phyloP scores from a whole-genome alignment of 2,329 filamentous ascomycete species.

The Mycocentrospora acerina region DNA sequence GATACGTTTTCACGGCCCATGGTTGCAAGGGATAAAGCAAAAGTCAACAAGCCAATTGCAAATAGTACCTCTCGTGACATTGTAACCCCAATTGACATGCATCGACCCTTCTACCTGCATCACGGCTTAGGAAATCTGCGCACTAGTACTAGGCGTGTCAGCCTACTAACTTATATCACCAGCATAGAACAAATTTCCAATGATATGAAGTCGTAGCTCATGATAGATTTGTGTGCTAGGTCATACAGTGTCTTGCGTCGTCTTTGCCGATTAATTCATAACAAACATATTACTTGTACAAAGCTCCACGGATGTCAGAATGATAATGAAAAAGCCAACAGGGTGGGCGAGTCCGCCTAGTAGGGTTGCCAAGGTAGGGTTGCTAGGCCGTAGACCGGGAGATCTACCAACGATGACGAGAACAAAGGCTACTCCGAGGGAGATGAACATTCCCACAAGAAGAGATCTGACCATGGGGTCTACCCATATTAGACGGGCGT shows the following conservation, averaged over 20 bases:
- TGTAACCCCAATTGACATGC: constrained; percentile 11
- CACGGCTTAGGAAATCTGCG: constrained; percentile 8
- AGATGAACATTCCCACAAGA: constrained; percentile 34
- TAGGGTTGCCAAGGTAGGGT: constrained; percentile 13
- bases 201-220: constrained; percentile 13
- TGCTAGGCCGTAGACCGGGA: constrained; percentile 15
- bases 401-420: constrained; percentile 36
- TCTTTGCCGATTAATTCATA: constrained; percentile 12
- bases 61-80: constrained; percentile 9
- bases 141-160: constrained; percentile 12
- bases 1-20: constrained; percentile 5
- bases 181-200: constrained; percentile 14
- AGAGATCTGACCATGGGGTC: constrained; percentile 37
- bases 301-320: constrained; percentile 16
- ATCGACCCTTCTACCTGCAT: constrained; percentile 8
- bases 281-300: constrained; percentile 19
- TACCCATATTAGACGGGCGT: constrained; percentile 30
- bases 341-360: constrained; percentile 12
- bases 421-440: constrained; percentile 37
- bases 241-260: constrained; percentile 10
- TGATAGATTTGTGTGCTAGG: constrained; percentile 8
- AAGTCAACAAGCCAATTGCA: constrained; percentile 10
- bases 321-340: constrained; percentile 16
- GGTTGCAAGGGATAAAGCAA: constrained; percentile 9
- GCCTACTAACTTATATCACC: constrained; percentile 15